Conservation (phyloP, 2,329 filamentous ascomycete species). For the Aspergillus quadrilineatus region DNA sequence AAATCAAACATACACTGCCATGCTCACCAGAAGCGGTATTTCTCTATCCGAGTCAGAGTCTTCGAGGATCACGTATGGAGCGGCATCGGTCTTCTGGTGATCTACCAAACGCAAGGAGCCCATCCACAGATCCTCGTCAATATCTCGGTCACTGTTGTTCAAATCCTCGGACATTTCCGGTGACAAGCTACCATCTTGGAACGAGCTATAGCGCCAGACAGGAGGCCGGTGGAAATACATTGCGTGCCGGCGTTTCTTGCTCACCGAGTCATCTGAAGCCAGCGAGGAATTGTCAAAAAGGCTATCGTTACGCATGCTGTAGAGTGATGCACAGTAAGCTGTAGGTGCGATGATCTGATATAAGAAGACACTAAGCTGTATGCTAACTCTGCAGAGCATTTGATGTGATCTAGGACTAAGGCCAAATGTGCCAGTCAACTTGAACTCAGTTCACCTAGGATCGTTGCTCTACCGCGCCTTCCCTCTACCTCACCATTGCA, state of each 20-base stretch:
- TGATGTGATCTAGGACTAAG: neutral
- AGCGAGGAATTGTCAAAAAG: neutral
- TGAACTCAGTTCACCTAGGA: no score
- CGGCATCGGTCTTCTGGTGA: conserved; percentile 2
- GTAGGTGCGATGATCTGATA: neutral
- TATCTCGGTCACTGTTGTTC: neutral
- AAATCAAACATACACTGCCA: neutral
- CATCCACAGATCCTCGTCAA: neutral
- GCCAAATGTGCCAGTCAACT: neutral
- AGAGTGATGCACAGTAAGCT: conserved; percentile 1
- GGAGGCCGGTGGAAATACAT: conserved; percentile 35
- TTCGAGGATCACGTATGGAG: neutral
- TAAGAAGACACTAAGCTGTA: conserved; percentile 3
- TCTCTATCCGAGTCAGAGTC: conserved; percentile 13
- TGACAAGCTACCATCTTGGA: conserved; percentile 6
- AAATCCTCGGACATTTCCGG: conserved; percentile 1
- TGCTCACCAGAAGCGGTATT: conserved; percentile 17
- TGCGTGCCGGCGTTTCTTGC: conserved; percentile 29
- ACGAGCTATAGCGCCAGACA: conserved; percentile 25
- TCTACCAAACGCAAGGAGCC: neutral
- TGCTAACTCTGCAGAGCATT: neutral
- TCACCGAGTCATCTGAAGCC: conserved; percentile 20
- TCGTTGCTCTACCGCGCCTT: no score
- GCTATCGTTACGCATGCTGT: conserved; percentile 3
- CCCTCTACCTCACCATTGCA: no score